A percentile compares a stretch with the other conserved stretches of the same genome.
phyloP scores from a whole-genome alignment of 768 basidiomycete species.

The Phaeotremella fagi region DNA sequence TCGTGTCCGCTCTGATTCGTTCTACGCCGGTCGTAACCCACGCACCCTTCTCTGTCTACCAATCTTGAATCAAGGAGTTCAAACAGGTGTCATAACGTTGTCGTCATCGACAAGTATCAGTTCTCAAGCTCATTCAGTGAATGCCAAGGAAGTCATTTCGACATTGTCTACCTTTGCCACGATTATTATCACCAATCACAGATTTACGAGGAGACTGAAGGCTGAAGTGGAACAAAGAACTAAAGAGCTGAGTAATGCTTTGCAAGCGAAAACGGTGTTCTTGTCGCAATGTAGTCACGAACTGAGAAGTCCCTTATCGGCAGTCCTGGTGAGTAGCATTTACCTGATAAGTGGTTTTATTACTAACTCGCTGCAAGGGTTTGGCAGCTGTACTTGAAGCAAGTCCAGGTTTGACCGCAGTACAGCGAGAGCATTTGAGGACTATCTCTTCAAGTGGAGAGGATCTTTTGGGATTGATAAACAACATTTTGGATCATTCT shows the following conservation, averaged over 20 bases:
- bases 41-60: conserved; percentile 15
- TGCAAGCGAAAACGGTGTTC: conserved; percentile 26
- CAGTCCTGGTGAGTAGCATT: conserved; percentile 19
- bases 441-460: conserved; percentile 32
- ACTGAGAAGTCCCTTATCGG: conserved; percentile 34
- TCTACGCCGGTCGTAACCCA: conserved; percentile 14
- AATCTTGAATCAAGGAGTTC: conserved; percentile 14
- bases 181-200: conserved; percentile 11
- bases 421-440: conserved; percentile 34
- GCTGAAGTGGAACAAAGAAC: conserved; percentile 29
- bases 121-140: conserved; percentile 1
- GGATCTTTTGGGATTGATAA: conserved; percentile 37
- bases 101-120: conserved; percentile 11
- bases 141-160: conserved; percentile 16
- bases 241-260: conserved; percentile 13
- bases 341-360: background rate
- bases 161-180: conserved; percentile 22
- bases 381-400: conserved; percentile 37
- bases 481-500: conserved; percentile 36
- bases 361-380: conserved; percentile 17
- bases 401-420: conserved; percentile 24
- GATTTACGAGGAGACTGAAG: conserved; percentile 18
- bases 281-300: conserved; percentile 38
- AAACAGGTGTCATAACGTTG: conserved; percentile 22
- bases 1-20: conserved; percentile 6